Conservation (phyloP, 768 basidiomycete species). For the Tricholoma sp. region DNA sequence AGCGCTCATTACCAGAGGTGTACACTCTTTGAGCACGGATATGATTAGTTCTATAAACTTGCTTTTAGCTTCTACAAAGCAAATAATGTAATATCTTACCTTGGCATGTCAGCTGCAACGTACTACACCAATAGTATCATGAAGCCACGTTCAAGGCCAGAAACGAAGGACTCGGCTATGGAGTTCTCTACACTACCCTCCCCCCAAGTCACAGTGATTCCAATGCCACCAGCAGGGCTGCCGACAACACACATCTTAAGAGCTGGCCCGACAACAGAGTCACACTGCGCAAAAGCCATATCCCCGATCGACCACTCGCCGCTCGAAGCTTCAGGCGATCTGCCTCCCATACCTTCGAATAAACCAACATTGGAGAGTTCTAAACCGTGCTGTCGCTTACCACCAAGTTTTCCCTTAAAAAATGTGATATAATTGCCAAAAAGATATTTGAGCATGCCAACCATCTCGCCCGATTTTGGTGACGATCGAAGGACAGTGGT, state of each 20-base stretch:
- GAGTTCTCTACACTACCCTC: slow-evolving; percentile 15
- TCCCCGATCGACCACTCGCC: slow-evolving; percentile 17
- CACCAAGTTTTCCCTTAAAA: slow-evolving; percentile 23
- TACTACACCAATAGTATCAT: slow-evolving; percentile 3
- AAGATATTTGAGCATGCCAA: slow-evolving; percentile 30
- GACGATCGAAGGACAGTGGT: slow-evolving; percentile 20
- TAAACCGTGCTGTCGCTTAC: slow-evolving; percentile 26
- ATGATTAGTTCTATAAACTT: neutral
- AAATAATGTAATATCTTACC: neutral
- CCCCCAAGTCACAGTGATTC: slow-evolving; percentile 23
- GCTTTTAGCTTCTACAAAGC: neutral
- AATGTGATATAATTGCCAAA: slow-evolving; percentile 25
- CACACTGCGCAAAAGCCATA: slow-evolving; percentile 25
- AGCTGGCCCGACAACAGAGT: slow-evolving; percentile 22
- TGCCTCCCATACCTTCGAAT: slow-evolving; percentile 14
- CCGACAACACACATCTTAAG: slow-evolving; percentile 24
- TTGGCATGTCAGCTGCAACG: neutral
- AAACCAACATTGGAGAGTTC: slow-evolving; percentile 36
- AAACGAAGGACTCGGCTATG: slow-evolving; percentile 19
- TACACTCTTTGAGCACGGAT: neutral
- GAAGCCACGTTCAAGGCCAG: slow-evolving; percentile 11
- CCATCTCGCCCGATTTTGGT: slow-evolving; percentile 13
- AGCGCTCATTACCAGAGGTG: neutral
- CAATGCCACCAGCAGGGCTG: slow-evolving; percentile 19
- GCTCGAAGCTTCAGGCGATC: no score